phyloP scores from a whole-genome alignment of 345 rosid genomes.

The Eucalyptus marginata region DNA sequence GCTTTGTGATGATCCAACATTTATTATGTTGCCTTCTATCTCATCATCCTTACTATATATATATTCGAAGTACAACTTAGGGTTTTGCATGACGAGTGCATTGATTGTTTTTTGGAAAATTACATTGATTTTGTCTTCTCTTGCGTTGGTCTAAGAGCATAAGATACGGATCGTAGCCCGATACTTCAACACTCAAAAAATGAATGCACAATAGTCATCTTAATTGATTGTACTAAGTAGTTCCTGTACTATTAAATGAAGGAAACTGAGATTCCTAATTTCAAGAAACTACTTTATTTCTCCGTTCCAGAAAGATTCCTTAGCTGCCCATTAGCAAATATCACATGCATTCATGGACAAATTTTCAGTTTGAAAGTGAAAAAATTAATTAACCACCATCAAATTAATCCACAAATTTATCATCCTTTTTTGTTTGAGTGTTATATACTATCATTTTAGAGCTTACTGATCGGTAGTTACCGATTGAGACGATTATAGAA shows the following conservation, averaged over 20 bases:
- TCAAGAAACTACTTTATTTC: background rate
- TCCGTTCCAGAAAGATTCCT: background rate
- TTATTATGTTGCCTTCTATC: background rate
- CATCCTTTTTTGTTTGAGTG: background rate
- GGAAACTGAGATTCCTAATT: background rate
- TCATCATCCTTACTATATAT: background rate
- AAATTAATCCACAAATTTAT: background rate
- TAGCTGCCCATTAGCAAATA: background rate
- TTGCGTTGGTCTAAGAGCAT: background rate
- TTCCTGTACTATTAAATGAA: background rate
- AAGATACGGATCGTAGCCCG: background rate
- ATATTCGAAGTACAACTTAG: background rate
- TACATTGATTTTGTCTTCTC: background rate
- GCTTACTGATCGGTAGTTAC: background rate
- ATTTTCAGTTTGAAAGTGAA: background rate
- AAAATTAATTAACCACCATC: background rate
- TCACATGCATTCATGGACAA: background rate
- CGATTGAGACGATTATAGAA: background rate
- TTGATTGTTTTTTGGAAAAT: background rate
- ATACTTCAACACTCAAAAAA: background rate
- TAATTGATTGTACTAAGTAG: background rate
- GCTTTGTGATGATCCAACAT: background rate
- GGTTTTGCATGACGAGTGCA: background rate
- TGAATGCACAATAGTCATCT: background rate
- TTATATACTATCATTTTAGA: background rate